phyloP scores from a whole-genome alignment of 805 yeast species.

The Candida loeiensis region DNA sequence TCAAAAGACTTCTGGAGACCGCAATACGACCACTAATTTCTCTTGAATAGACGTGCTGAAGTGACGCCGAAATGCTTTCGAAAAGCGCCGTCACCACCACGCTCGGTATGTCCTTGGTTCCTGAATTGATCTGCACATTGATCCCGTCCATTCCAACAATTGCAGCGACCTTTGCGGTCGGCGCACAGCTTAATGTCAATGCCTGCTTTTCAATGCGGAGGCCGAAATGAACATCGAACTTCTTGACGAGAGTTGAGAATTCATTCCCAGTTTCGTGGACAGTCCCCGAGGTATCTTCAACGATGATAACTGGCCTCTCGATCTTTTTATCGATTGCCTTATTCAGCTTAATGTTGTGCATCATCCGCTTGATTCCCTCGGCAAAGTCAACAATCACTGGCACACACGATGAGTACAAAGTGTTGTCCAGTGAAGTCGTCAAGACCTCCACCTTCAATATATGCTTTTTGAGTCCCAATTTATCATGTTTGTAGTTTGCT shows the following conservation, averaged over 20 bases:
- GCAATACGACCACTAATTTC: conserved; percentile 75
- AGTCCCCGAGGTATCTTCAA: conserved; percentile 3
- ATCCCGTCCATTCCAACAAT: conserved; percentile 70
- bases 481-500: conserved; percentile 47
- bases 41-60: conserved; percentile 89
- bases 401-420: conserved; percentile 67
- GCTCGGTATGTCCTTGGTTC: conserved; percentile 33
- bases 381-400: conserved; percentile 68
- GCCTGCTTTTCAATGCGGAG: conserved; percentile 69
- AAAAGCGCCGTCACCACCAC: conserved; percentile 47
- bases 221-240: conserved; percentile 60
- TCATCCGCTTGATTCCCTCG: conserved; percentile 45
- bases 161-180: conserved; percentile 89
- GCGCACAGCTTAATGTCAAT: conserved; percentile 82
- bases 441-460: conserved; percentile 48
- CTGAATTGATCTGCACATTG: conserved; percentile 54
- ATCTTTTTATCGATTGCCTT: background rate
- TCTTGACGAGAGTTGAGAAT: conserved; percentile 35
- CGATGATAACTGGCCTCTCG: conserved; percentile 4
- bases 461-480: conserved; percentile 38
- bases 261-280: conserved; percentile 1
- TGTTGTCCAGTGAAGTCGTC: conserved; percentile 70
- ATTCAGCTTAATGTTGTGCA: conserved; percentile 24
- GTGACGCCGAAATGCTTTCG: conserved; percentile 58
- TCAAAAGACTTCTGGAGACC: conserved; percentile 44